Evolutionary conservation across 345 rosid genomes (phyloP).

Genomic region (Bretschneidera sinensis): DNA sequence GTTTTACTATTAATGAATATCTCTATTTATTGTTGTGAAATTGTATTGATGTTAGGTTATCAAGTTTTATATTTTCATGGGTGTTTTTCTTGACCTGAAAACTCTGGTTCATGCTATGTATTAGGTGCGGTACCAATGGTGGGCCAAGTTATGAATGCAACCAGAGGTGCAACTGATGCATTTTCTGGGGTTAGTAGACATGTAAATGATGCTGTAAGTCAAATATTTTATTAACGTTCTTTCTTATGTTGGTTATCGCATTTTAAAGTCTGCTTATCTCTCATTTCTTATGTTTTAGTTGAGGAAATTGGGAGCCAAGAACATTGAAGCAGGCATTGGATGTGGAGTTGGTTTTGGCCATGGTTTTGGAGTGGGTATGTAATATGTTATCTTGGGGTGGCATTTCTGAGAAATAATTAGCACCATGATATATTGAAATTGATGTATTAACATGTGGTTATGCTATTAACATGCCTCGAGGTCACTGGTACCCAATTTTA

Average conservation of each 20-base stretch:
- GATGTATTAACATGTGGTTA: neutral
- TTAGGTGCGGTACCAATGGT: conserved; percentile 80
- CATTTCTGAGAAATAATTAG: neutral
- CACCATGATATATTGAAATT: neutral
- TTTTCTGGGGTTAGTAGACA: conserved; percentile 77
- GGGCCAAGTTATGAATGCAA: conserved; percentile 78
- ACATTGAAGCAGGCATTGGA: conserved; percentile 57
- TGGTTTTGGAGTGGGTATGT: conserved; percentile 72
- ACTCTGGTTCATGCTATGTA: conserved; percentile 8
- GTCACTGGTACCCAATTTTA: no score
- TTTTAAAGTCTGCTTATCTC: conserved; percentile 4
- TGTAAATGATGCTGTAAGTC: conserved; percentile 62
- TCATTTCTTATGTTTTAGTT: conserved; percentile 30
- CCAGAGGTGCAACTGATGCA: conserved; percentile 89
- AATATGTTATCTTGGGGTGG: neutral
- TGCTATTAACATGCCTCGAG: no score
- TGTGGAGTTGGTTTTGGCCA: conserved; percentile 84
- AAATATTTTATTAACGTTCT: neutral
- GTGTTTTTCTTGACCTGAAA: neutral
- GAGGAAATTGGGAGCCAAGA: conserved; percentile 58
- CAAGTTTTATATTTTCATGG: neutral
- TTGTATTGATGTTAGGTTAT: conserved; percentile 6
- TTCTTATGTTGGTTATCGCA: neutral
- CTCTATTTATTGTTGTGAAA: neutral
- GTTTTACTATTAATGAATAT: no score